Percentiles rank a stretch among this genome's conserved stretches.
Evolutionary conservation across 176 grass and related monocot genomes (phyloP).

Genomic region (Eragrostis nindensis): DNA sequence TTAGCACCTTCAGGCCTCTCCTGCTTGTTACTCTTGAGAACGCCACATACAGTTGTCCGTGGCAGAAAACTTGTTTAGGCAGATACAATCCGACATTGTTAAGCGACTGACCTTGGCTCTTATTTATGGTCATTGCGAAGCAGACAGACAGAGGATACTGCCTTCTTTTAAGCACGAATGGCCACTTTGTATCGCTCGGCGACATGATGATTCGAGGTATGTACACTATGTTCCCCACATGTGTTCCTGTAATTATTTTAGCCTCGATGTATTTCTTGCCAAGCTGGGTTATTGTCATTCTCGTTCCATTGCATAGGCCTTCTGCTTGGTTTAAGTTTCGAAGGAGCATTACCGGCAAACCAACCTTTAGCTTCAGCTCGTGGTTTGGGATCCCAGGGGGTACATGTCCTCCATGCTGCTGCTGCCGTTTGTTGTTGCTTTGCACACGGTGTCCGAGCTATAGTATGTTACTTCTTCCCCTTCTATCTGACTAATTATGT

Average conservation of each 20-base stretch:
- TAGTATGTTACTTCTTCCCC: not conserved
- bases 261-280: not conserved
- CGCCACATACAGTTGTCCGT: not conserved
- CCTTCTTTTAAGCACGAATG: not conserved
- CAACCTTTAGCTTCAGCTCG: not conserved
- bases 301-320: not conserved
- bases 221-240: not conserved
- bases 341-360: not conserved
- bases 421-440: not conserved
- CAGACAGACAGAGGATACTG: not conserved
- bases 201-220: not conserved
- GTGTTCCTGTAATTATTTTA: not conserved
- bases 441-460: not conserved
- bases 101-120: not conserved
- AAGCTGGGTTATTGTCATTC: not conserved
- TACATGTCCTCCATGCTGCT: not conserved
- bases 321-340: not conserved
- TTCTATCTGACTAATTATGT: not conserved
- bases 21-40: not conserved
- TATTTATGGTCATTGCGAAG: not conserved
- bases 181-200: not conserved
- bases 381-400: not conserved
- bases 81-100: not conserved
- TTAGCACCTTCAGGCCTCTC: not conserved
- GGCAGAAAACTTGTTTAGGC: not conserved